Conservation (phyloP, 2,329 filamentous ascomycete species). For the Pseudogymnoascus destructans region DNA sequence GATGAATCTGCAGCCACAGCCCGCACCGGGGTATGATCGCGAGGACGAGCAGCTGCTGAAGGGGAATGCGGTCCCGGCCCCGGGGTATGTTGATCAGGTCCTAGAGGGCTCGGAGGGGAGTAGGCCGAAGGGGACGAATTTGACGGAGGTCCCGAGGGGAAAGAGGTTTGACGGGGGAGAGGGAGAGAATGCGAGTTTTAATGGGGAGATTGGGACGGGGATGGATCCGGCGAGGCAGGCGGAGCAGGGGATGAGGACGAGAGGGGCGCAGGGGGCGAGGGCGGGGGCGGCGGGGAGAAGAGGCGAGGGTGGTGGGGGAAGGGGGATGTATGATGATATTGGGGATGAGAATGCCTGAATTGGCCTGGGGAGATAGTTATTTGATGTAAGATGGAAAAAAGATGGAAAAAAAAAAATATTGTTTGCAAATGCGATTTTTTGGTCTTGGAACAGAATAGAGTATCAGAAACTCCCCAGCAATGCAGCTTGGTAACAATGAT, state of each 20-base stretch:
- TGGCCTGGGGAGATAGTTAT: background rate
- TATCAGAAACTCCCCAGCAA: background rate
- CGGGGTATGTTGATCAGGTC: slow-evolving; percentile 19
- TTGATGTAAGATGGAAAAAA: background rate
- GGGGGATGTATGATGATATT: background rate
- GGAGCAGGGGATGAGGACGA: slow-evolving; percentile 24
- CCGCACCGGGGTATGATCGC: slow-evolving; percentile 10
- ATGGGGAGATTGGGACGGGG: slow-evolving; percentile 33
- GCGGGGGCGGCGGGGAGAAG: background rate
- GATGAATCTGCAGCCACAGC: slow-evolving; percentile 10
- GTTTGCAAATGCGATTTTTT: background rate
- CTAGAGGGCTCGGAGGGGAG: slow-evolving; percentile 6
- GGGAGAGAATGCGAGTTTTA: slow-evolving; percentile 24
- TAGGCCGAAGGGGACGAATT: slow-evolving; percentile 22
- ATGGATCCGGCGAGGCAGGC: slow-evolving; percentile 36
- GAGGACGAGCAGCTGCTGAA: slow-evolving; percentile 6
- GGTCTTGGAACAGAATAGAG: background rate
- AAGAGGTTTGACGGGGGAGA: slow-evolving; percentile 18
- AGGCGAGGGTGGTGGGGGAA: background rate
- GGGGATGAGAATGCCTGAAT: background rate
- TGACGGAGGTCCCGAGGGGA: slow-evolving; percentile 20
- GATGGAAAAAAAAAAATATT: background rate
- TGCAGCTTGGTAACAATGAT: slow-evolving; percentile 1
- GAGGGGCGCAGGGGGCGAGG: background rate
- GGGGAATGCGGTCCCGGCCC: slow-evolving; percentile 17